Percentiles rank a stretch among this genome's conserved stretches.
Evolutionary conservation across 2,329 filamentous ascomycete species (phyloP).

Genomic region (Diaporthe australafricana): DNA sequence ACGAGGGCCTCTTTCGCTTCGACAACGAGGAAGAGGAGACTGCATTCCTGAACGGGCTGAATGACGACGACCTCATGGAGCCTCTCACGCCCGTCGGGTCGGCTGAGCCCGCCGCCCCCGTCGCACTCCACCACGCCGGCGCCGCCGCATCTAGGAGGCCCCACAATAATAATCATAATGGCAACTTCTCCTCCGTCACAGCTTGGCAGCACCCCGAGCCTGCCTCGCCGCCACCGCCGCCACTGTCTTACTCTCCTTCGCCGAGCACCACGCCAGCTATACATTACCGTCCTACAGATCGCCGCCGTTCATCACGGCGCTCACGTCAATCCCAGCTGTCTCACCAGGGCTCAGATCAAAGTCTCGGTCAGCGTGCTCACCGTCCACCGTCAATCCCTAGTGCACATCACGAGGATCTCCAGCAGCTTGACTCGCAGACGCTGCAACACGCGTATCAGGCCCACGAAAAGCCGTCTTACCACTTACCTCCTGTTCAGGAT

Average conservation of each 20-base stretch:
- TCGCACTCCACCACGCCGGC: constrained; percentile 9
- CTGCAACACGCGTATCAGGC: constrained; percentile 7
- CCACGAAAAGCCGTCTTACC: background rate
- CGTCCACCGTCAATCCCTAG: background rate
- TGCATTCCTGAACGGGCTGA: constrained; percentile 25
- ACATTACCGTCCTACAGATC: constrained; percentile 28
- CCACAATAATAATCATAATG: constrained; percentile 22
- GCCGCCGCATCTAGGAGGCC: constrained; percentile 26
- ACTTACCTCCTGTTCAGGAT: background rate
- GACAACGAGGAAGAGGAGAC: constrained; percentile 33
- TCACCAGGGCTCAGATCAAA: constrained; percentile 20
- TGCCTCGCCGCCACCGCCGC: constrained; percentile 32
- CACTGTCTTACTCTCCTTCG: constrained; percentile 35
- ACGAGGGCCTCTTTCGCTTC: constrained; percentile 33
- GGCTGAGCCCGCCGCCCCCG: constrained; percentile 25
- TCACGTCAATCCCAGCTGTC: constrained; percentile 14
- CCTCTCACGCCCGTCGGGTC: constrained; percentile 32
- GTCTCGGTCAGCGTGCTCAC: constrained; percentile 21
- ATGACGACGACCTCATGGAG: constrained; percentile 29
- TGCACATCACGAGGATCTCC: constrained; percentile 22
- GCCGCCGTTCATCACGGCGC: constrained; percentile 5
- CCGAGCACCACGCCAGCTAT: constrained; percentile 22
- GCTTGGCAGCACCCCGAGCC: constrained; percentile 31
- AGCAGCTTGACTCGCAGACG: constrained; percentile 16
- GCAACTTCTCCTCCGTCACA: constrained; percentile 30